Conservation (phyloP, 1,284 basidiomycete species). For the Wolfiporia cocos region DNA sequence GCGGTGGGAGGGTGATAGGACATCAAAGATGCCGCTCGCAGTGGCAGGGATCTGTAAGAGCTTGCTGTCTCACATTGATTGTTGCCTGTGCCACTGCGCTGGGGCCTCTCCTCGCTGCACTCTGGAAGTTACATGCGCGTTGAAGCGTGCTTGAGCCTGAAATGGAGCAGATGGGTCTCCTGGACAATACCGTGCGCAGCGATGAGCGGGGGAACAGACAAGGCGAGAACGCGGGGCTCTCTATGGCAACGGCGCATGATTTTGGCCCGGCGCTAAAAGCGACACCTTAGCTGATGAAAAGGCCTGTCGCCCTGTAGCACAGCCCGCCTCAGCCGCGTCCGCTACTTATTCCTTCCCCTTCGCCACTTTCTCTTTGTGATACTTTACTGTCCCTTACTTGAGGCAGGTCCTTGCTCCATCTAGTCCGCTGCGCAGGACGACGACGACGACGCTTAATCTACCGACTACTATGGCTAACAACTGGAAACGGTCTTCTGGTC, state of each 20-base stretch:
- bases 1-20: too few relatives aligned
- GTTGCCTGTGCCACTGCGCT: too few relatives aligned
- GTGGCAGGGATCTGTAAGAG: too few relatives aligned
- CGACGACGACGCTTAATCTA: slow-evolving; percentile 16
- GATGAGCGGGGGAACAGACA: too few relatives aligned
- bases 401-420: slow-evolving; percentile 41
- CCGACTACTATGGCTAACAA: slow-evolving; percentile 12
- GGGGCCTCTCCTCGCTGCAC: too few relatives aligned
- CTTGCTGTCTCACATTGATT: too few relatives aligned
- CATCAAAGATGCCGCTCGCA: too few relatives aligned
- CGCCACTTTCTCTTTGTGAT: slow-evolving; percentile 24
- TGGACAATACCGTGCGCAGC: too few relatives aligned
- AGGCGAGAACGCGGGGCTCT: too few relatives aligned
- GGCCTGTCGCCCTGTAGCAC: slow-evolving; percentile 2
- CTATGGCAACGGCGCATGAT: neutral
- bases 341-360: slow-evolving; percentile 11
- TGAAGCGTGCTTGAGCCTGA: too few relatives aligned
- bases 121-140: too few relatives aligned
- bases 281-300: slow-evolving; percentile 7
- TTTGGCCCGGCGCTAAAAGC: neutral
- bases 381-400: slow-evolving; percentile 29
- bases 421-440: slow-evolving; percentile 28
- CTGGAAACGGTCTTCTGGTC: slow-evolving; percentile 49
- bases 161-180: too few relatives aligned
- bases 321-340: slow-evolving; percentile 4